Evolutionary conservation across 768 basidiomycete genomes (phyloP).

Genomic region (Rhizopogon sp.): DNA sequence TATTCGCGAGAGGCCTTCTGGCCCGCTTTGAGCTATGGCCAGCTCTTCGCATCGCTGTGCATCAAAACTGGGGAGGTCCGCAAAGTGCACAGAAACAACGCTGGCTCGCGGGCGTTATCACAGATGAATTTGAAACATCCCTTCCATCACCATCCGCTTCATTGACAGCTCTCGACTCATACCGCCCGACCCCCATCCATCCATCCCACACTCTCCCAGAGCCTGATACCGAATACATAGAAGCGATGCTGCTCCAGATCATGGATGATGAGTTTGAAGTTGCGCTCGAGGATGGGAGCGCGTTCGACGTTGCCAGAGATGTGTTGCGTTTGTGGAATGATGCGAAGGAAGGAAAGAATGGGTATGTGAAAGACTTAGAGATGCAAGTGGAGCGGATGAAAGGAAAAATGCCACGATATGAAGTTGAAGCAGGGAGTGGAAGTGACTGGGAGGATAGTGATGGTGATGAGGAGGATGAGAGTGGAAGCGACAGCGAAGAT

Average conservation of each 20-base stretch:
- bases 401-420: constrained; percentile 50
- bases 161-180: neutral
- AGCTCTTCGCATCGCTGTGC: constrained; percentile 80
- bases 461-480: constrained; percentile 20
- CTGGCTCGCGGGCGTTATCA: constrained; percentile 79
- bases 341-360: constrained; percentile 38
- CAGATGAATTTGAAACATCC: constrained; percentile 70
- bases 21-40: constrained; percentile 83
- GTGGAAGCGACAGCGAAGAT: constrained; percentile 22
- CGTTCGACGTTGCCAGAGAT: constrained; percentile 67
- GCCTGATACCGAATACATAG: constrained; percentile 73
- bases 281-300: constrained; percentile 80
- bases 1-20: constrained; percentile 85
- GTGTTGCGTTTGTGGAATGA: constrained; percentile 66
- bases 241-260: constrained; percentile 75
- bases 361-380: constrained; percentile 58
- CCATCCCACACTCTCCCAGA: constrained; percentile 8
- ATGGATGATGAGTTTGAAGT: constrained; percentile 88
- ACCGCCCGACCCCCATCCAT: neutral
- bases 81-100: constrained; percentile 67
- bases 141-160: constrained; percentile 24
- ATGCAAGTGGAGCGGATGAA: constrained; percentile 50
- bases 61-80: constrained; percentile 84
- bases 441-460: constrained; percentile 46
- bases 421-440: constrained; percentile 33